Conservation (phyloP, 2,329 filamentous ascomycete genomes). For the Trichophyton mentagrophytes region DNA sequence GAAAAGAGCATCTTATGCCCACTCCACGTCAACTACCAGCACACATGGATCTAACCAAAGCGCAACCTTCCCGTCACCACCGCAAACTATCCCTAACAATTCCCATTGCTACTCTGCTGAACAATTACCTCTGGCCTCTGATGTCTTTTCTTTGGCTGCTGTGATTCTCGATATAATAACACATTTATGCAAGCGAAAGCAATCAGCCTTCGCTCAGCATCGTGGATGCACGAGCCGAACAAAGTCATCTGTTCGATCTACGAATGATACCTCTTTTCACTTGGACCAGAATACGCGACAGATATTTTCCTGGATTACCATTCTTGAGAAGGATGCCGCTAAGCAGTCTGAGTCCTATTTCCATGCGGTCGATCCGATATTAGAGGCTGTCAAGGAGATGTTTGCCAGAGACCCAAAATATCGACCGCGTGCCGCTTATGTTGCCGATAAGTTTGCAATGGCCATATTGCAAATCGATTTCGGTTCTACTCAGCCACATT, state of each 20-base stretch:
- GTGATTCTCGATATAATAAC: conserved; percentile 48
- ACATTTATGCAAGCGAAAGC: conserved; percentile 44
- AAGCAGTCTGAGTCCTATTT: conserved; percentile 30
- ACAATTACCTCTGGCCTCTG: conserved; percentile 26
- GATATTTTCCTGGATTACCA: conserved; percentile 44
- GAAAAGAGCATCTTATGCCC: conserved; percentile 3
- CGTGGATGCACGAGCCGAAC: conserved; percentile 41
- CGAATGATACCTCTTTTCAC: conserved; percentile 47
- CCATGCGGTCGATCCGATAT: conserved; percentile 27
- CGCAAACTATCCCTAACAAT: background rate
- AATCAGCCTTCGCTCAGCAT: conserved; percentile 43
- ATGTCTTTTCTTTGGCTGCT: conserved; percentile 48
- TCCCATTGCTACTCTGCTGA: background rate
- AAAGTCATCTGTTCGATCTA: conserved; percentile 28
- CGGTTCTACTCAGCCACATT: conserved; percentile 2
- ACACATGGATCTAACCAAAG: conserved; percentile 4
- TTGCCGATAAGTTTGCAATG: conserved; percentile 18
- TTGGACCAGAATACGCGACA: conserved; percentile 39
- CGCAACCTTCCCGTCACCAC: background rate
- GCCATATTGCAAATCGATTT: conserved; percentile 16
- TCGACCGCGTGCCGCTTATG: conserved; percentile 22
- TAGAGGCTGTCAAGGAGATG: conserved; percentile 28
- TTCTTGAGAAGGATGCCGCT: conserved; percentile 37
- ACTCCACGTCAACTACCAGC: background rate
- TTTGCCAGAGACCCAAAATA: conserved; percentile 23